Conservation (phyloP, 805 yeast species). For the Monosporozyma siamensis region DNA sequence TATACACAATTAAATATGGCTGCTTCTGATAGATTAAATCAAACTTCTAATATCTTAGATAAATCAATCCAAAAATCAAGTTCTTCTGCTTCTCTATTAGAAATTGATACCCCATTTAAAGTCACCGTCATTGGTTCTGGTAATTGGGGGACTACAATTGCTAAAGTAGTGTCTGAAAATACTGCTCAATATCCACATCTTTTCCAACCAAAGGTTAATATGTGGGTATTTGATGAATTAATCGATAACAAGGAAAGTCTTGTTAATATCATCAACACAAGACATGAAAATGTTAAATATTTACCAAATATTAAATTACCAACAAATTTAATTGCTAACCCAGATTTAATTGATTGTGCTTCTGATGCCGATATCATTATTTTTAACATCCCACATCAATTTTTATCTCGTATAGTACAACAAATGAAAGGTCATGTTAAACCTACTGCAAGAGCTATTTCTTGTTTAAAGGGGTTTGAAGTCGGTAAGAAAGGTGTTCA, state of each 20-base stretch:
- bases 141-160: conserved; percentile 97
- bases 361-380: conserved; percentile 76
- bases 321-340: conserved; percentile 76
- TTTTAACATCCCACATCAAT: conserved; percentile 97
- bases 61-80: conserved; percentile 16
- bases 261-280: conserved; percentile 81
- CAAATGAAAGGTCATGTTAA: conserved; percentile 71
- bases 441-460: conserved; percentile 72
- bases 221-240: conserved; percentile 95
- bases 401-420: conserved; percentile 64
- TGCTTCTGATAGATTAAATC: conserved; percentile 27
- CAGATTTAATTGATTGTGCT: conserved; percentile 69
- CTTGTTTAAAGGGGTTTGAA: conserved; percentile 93
- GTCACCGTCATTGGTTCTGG: conserved; percentile 89
- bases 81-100: conserved; percentile 7
- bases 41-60: conserved; percentile 23
- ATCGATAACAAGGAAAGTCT: conserved; percentile 68
- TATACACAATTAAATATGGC: conserved; percentile 13
- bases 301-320: conserved; percentile 86
- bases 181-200: conserved; percentile 59
- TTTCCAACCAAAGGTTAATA: conserved; percentile 66
- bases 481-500: conserved; percentile 80
- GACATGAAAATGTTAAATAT: conserved; percentile 91
- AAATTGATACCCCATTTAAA: conserved; percentile 36
- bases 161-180: conserved; percentile 90